Base-by-base conservation (phyloP, 1,284 basidiomycete genomes). In the Pholiota adiposa region DNA sequence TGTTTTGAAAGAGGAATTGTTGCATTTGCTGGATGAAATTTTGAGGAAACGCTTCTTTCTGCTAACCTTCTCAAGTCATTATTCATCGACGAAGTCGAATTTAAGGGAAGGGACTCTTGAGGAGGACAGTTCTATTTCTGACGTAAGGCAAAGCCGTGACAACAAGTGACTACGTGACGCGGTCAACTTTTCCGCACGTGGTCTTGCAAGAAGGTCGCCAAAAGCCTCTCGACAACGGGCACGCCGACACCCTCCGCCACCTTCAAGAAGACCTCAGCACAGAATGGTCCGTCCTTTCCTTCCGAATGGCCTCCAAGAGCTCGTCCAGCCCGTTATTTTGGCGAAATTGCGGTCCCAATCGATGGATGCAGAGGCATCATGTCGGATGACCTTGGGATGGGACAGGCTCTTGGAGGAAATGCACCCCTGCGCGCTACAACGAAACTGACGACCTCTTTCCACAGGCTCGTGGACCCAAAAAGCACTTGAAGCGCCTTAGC, bases 401-500 rank as follows among this genome's bases (percentile, higher is more conserved):
- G 55, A 54, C 58, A 56, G 56, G 63, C 63, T 63, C 65, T 59
- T 59, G 56, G 54, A 60, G 52, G 52, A 61, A n/a, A 55, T 61
- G 48, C 58, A 60, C 54, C 25, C 43, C 57, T 41, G 50, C n/a
- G 31, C 54, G 49, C 54, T 53, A 40, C 21, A 54, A 55, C 58
- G 63, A 67, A 60, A 56, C 64, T 69, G 63, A 65, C 59, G 11
- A 52, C 36, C 64, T 19, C 51, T 54, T 51, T 70, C 61, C 61
- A 51, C 63, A 95, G 94, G 94, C 87, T 75, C 90, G 96, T 80
- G 97, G 97, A 90, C 97, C 97, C 70, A 97, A 95, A 91, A 98
- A 98, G 84, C 97, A 99, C 79, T 87, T 98, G 83, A 98, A 98
- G 88, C 94, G 97, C 76, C 89, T 98, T 69, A 89, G 91, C 71